These are phyloP conservation scores for Buddleja alternifolia DNA, from an alignment of 257 asterid genomes.

Conservation along the genomic window DNA sequence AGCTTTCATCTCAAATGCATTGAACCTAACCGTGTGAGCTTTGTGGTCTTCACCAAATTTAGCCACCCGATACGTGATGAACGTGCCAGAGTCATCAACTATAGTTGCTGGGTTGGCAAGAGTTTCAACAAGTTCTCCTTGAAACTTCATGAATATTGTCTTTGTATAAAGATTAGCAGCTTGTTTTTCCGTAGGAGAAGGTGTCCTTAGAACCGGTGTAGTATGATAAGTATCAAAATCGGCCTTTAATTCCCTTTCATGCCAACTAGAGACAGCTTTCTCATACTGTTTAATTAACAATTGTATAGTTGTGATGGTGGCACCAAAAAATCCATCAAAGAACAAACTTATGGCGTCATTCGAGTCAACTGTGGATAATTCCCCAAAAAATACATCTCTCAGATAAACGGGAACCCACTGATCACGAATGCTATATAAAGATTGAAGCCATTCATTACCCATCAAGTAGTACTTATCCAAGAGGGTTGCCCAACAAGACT, in stretches of 20 bases:
- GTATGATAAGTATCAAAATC: slow-evolving; percentile 62
- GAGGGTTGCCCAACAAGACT: slow-evolving; percentile 65
- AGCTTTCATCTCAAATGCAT: slow-evolving; percentile 64
- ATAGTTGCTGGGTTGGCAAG: slow-evolving; percentile 80
- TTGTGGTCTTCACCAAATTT: slow-evolving; percentile 86
- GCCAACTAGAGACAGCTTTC: slow-evolving; percentile 60
- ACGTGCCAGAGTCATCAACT: slow-evolving; percentile 55
- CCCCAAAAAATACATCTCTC: slow-evolving; percentile 78
- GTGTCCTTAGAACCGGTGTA: slow-evolving; percentile 68
- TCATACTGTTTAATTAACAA: slow-evolving; percentile 63
- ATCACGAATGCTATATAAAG: slow-evolving; percentile 60
- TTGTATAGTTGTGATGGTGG: slow-evolving; percentile 50
- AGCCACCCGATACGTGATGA: slow-evolving; percentile 60
- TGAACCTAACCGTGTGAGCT: slow-evolving; percentile 65
- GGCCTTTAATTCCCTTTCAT: slow-evolving; percentile 69
- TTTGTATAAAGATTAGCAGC: slow-evolving; percentile 79
- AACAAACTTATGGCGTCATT: slow-evolving; percentile 43
- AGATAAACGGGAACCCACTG: slow-evolving; percentile 83
- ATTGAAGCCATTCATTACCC: slow-evolving; percentile 79
- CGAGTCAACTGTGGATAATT: slow-evolving; percentile 47
- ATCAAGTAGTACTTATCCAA: slow-evolving; percentile 49
- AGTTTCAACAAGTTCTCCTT: slow-evolving; percentile 80
- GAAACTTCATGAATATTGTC: slow-evolving; percentile 78
- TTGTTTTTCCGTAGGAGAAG: slow-evolving; percentile 95
- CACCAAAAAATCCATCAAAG: slow-evolving; percentile 54